Conservation (phyloP, 108 stramenopile species). For the Aurantiochytrium sp. region DNA sequence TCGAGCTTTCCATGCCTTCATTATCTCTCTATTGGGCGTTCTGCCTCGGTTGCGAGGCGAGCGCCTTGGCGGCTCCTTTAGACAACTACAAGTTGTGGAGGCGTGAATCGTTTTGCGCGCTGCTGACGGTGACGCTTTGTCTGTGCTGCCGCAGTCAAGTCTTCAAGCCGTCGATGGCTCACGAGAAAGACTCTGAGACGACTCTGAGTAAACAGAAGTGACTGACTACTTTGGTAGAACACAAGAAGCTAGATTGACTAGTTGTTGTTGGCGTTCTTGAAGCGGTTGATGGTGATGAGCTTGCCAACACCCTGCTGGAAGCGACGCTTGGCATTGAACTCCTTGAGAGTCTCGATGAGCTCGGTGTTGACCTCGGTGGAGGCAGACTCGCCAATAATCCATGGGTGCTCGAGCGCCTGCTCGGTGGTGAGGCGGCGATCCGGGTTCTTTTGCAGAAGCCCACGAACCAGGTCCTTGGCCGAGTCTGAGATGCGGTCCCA, state of each 20-base stretch:
- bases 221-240: not conserved
- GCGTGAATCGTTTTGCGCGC: no score
- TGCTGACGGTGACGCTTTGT: no score
- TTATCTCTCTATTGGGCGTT: no score
- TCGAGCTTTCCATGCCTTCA: no score
- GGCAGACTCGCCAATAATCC: constrained; percentile 28
- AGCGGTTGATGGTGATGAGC: constrained; percentile 9
- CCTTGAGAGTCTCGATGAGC: constrained; percentile 28
- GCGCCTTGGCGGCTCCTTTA: no score
- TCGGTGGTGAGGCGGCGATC: not conserved
- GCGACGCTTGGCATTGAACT: constrained; percentile 23
- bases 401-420: constrained; percentile 32
- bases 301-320: constrained; percentile 30
- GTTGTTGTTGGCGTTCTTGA: not conserved
- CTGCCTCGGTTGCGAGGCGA: no score
- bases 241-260: not conserved
- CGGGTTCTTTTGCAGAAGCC: constrained; percentile 29
- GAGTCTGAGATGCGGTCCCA: constrained; percentile 30
- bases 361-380: constrained; percentile 16
- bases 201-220: no score
- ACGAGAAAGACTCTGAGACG: no score
- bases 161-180: no score
- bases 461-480: constrained; percentile 19
- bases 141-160: no score
- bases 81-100: no score